Base-by-base conservation (phyloP, 1,284 basidiomycete genomes). In the Tilletia caries region DNA sequence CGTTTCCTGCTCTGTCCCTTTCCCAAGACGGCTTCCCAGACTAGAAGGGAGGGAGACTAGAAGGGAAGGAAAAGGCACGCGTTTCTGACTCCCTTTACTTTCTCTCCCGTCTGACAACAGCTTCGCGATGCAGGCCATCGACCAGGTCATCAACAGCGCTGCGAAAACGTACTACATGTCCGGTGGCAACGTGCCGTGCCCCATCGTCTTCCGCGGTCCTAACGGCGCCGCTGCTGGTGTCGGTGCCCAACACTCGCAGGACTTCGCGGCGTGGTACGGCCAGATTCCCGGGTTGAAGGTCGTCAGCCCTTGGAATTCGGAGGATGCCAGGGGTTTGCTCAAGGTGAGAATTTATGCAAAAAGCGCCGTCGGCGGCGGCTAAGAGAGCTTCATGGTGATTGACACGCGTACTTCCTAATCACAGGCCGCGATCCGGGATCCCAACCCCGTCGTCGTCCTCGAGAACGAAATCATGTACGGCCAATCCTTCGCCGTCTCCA, bases 131-230 rank as follows among this genome's bases (percentile, higher is more conserved):
- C 86, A 89, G 86, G 94, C 95, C 73, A 98, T 99, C 84, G 96
- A 99, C 86, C 96, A 99, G 85, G 98, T 99, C 77, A 92, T 99
- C 85, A 99, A 99, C 89, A 98, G 95, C n/a, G 96, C 25, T 29
- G 96, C 92, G 77, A 99, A 98, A 88, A 98, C 96, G 13, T 94
- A 97, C 86, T 99, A 99, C 89, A 99, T 99, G 96, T 98, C 95
- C 60, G 96, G 95, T 73, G 96, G 96, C 77, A 96, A 94, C 82
- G 93, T 96, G 2, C 92, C 93, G 15, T 98, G 95, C 87, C 94
- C 96, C 34, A 91, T 99, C 76, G 94, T 97, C 70, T 99, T 99
- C 91, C 93, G 96, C 86, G 96, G 96, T 71, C 96, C 96, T 73
- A 99, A 99, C 85, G 96, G 96, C 85, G 96, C 96, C 70, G 96